Evolutionary conservation across 108 stramenopile species (phyloP).

Genomic region (Mediolabrus comicus): DNA sequence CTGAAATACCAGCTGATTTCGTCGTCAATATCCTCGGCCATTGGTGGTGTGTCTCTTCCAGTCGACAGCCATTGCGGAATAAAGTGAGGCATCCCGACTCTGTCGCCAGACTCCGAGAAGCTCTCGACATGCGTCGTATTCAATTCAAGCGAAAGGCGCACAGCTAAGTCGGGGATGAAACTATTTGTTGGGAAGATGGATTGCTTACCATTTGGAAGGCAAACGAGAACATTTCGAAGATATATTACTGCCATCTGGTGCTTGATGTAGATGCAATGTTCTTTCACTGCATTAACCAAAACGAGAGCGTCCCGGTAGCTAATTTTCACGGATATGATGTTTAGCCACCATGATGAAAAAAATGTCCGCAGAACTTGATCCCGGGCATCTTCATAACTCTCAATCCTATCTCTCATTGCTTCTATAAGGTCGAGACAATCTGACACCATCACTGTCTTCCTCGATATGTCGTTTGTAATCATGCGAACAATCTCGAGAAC

Average conservation of each 20-base stretch:
- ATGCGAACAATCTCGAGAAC: background rate
- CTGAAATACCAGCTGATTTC: constrained; percentile 10
- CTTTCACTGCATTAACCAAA: constrained; percentile 2
- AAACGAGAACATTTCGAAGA: constrained; percentile 1
- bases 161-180: background rate
- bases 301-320: constrained; percentile 5
- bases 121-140: background rate
- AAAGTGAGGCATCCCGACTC: constrained; percentile 17
- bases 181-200: background rate
- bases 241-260: constrained; percentile 14
- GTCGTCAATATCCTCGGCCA: background rate
- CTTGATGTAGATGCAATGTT: background rate
- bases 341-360: constrained; percentile 11
- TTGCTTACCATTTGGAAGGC: background rate
- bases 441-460: background rate
- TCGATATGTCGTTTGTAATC: background rate
- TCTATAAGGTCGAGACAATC: background rate
- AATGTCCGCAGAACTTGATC: constrained; percentile 14
- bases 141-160: background rate
- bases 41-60: background rate
- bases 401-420: background rate
- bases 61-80: constrained; percentile 13
- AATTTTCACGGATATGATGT: background rate
- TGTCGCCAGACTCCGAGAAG: background rate
- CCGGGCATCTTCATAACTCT: background rate